phyloP scores from a whole-genome alignment of 2,329 filamentous ascomycete genomes.

The Dothistroma septosporum region DNA sequence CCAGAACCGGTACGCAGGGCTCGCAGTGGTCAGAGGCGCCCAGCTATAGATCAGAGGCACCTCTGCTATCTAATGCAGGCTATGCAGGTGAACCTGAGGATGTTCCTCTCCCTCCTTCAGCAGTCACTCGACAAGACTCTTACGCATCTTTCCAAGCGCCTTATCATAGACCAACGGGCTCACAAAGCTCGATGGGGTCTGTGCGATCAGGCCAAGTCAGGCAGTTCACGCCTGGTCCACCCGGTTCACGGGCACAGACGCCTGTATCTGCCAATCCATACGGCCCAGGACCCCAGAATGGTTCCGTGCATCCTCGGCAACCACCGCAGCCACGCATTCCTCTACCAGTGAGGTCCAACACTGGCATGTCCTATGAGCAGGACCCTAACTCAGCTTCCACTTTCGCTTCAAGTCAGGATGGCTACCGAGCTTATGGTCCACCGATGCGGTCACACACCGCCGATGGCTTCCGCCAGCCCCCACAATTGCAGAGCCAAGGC shows the following conservation, averaged over 20 bases:
- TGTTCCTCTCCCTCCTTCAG: slow-evolving; percentile 24
- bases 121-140: slow-evolving; percentile 23
- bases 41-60: slow-evolving; percentile 61
- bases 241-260: slow-evolving; percentile 9
- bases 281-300: slow-evolving; percentile 6
- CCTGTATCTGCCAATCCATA: slow-evolving; percentile 16
- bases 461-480: slow-evolving; percentile 23
- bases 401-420: slow-evolving; percentile 13
- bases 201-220: slow-evolving; percentile 10
- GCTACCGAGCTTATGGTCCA: slow-evolving; percentile 17
- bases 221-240: slow-evolving; percentile 6
- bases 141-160: slow-evolving; percentile 24
- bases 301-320: slow-evolving; percentile 14
- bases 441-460: slow-evolving; percentile 26
- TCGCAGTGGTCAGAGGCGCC: slow-evolving; percentile 49
- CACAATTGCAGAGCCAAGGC: slow-evolving; percentile 19
- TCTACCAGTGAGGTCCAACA: slow-evolving; percentile 18
- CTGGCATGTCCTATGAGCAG: slow-evolving; percentile 15
- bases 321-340: slow-evolving; percentile 16
- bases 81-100: slow-evolving; percentile 24
- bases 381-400: slow-evolving; percentile 12
- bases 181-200: slow-evolving; percentile 18
- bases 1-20: slow-evolving; percentile 49
- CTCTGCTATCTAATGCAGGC: slow-evolving; percentile 59
- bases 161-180: slow-evolving; percentile 19